These are phyloP conservation scores for Bolboschoenoplectus hybrid DNA, from an alignment of 202 grass and related monocot species.

Conservation along the genomic window DNA sequence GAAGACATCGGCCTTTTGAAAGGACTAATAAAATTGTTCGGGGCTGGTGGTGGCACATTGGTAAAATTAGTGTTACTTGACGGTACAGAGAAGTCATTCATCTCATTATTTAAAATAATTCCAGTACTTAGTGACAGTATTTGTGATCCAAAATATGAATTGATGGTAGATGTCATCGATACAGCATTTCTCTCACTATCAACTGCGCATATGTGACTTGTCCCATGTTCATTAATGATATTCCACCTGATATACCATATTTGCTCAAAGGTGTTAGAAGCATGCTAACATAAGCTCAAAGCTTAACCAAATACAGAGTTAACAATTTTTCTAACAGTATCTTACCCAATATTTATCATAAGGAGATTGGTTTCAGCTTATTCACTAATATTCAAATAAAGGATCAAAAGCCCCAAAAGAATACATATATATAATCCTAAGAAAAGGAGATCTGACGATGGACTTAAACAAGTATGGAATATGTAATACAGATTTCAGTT, in stretches of 20 bases:
- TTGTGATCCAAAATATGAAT: constrained; percentile 80
- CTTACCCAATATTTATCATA: neutral
- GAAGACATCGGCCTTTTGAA: constrained; percentile 89
- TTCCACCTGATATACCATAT: constrained; percentile 65
- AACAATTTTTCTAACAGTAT: neutral
- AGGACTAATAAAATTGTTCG: constrained; percentile 75
- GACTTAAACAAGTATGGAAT: neutral
- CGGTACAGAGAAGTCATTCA: constrained; percentile 96
- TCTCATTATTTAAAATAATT: constrained; percentile 91
- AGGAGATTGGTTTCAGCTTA: neutral
- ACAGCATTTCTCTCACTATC: constrained; percentile 78
- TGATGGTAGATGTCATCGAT: constrained; percentile 81
- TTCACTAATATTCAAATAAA: neutral
- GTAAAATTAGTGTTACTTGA: constrained; percentile 43
- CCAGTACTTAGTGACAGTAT: constrained; percentile 77
- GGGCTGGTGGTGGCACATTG: constrained; percentile 52
- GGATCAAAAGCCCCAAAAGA: neutral
- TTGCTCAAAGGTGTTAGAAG: constrained; percentile 25
- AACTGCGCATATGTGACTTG: constrained; percentile 75
- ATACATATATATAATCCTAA: neutral
- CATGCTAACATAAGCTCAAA: neutral
- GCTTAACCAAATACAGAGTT: neutral
- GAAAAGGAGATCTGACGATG: neutral
- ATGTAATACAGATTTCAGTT: neutral
- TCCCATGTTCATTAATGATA: constrained; percentile 82